Conservation (phyloP, 2,329 filamentous ascomycete species). For the Dothideomycetidae sp. region DNA sequence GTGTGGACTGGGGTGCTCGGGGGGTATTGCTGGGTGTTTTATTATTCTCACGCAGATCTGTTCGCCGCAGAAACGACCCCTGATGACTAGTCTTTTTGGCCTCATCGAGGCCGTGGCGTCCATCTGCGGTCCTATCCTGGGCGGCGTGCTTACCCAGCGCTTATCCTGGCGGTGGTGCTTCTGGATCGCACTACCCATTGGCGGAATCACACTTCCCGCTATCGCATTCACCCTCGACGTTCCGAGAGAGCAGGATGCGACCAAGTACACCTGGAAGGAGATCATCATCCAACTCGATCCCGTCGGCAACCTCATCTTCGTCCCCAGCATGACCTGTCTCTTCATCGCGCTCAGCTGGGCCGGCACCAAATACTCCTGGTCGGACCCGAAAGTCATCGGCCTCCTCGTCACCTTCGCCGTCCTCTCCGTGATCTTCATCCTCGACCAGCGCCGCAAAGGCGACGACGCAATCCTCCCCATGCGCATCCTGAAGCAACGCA, state of each 20-base stretch:
- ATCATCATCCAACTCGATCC: conserved; percentile 23
- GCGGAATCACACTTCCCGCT: conserved; percentile 12
- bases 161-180: conserved; percentile 27
- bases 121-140: conserved; percentile 22
- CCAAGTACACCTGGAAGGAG: conserved; percentile 12
- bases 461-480: conserved; percentile 23
- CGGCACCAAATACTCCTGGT: conserved; percentile 25
- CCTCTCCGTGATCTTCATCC: conserved; percentile 21
- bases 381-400: conserved; percentile 19
- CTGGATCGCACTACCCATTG: conserved; percentile 24
- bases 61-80: conserved; percentile 19
- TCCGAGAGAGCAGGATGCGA: neutral
- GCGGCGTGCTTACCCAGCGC: conserved; percentile 22
- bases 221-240: conserved; percentile 10
- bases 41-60: conserved; percentile 13
- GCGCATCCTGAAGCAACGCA: conserved; percentile 21
- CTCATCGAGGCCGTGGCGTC: conserved; percentile 18
- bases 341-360: conserved; percentile 23
- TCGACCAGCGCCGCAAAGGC: conserved; percentile 19
- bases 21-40: conserved; percentile 14
- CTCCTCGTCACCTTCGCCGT: conserved; percentile 22
- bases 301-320: conserved; percentile 21
- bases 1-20: conserved; percentile 17
- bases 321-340: conserved; percentile 19
- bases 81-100: conserved; percentile 17